Base-by-base conservation (phyloP, 2,329 filamentous ascomycete species). In the Onygenales sp. region DNA sequence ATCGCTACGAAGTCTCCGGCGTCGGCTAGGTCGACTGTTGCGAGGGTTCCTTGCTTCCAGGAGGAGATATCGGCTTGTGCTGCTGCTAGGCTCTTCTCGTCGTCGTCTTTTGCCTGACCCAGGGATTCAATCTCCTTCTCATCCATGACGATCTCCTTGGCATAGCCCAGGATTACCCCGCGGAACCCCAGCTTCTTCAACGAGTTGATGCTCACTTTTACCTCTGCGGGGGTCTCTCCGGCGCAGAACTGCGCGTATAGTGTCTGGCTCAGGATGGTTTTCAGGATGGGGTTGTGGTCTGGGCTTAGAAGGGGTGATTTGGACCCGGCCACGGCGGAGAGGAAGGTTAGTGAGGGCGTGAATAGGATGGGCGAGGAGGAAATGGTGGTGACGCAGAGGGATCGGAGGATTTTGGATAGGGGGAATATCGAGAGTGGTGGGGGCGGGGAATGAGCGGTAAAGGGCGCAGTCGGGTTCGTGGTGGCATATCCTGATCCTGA, bases 201-300 rank as follows among this genome's bases (percentile, higher is more conserved):
- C 2, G 77, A 74, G 1, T 76, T 65, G 33, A 89, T 80, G 0
- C 86, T 90, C 33, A 67, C 70, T 43, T 76, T 74, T 2, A 94
- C 85, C 69, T 95, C 87, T 1, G 67, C 62, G 0, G 79, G 75
- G 48, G 81, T 86, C 70, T 90, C 86, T 32, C 91, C 91, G 0
- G 88, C 89, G 69, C 91, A 96, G 70, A 95, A 96, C 63, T 96
- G 91, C 27, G 84, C 83, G 67, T 95, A 95, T 63, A 95, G 90
- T 0, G 89, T 94, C 65, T 84, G 81, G 67, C 90, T 89, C 49
- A 95, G 75, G 43, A 90, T 65, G 55, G 75, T 80, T 43, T 83
- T 79, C 13, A 95, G 76, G 1, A 92, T 46, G 0, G 82, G 82
- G 65, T 95, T 95, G 51, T 73, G 76, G 64, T 94, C 89, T 4